Percentiles rank a stretch among this genome's conserved stretches.
phyloP scores from a whole-genome alignment of 495 filamentous ascomycete species.

The Hypoxylon trugodes region DNA sequence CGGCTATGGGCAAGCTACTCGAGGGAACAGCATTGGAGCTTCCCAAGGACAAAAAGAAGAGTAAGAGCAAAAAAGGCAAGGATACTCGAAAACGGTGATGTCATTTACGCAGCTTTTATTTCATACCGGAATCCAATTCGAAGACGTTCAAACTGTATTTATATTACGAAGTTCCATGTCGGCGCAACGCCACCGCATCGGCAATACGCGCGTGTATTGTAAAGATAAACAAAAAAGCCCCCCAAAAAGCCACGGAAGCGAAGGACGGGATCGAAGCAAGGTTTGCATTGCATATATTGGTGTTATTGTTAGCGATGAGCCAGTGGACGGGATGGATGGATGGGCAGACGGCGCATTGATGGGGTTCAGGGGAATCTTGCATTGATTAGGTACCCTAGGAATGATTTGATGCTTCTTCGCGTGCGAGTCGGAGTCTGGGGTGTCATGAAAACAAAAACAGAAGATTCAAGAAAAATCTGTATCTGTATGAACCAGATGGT shows the following conservation, averaged over 20 bases:
- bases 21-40: slow-evolving; percentile 80
- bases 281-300: slow-evolving; percentile 38
- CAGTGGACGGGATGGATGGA: not conserved
- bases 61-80: slow-evolving; percentile 77
- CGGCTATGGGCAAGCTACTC: slow-evolving; percentile 77
- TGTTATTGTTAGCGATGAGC: slow-evolving; percentile 13
- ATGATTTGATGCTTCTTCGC: slow-evolving; percentile 1
- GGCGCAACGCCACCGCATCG: not conserved
- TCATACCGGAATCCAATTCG: not conserved
- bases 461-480: slow-evolving; percentile 13
- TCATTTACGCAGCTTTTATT: not conserved
- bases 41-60: slow-evolving; percentile 80
- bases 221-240: not conserved
- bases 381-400: slow-evolving; percentile 19
- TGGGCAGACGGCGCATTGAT: slow-evolving; percentile 14
- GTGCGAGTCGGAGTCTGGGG: slow-evolving; percentile 23
- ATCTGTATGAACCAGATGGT: slow-evolving; percentile 14
- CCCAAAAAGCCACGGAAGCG: not conserved
- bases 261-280: not conserved
- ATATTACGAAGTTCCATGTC: slow-evolving; percentile 8
- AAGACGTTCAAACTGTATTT: not conserved
- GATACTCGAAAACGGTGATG: slow-evolving; percentile 60
- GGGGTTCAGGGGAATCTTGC: slow-evolving; percentile 25
- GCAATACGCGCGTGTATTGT: slow-evolving; percentile 3
- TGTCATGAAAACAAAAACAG: slow-evolving; percentile 5